Percentiles rank a stretch among this genome's conserved stretches.
Evolutionary conservation across 2,329 filamentous ascomycete species (phyloP).

Genomic region (Rhinocladiella similis): DNA sequence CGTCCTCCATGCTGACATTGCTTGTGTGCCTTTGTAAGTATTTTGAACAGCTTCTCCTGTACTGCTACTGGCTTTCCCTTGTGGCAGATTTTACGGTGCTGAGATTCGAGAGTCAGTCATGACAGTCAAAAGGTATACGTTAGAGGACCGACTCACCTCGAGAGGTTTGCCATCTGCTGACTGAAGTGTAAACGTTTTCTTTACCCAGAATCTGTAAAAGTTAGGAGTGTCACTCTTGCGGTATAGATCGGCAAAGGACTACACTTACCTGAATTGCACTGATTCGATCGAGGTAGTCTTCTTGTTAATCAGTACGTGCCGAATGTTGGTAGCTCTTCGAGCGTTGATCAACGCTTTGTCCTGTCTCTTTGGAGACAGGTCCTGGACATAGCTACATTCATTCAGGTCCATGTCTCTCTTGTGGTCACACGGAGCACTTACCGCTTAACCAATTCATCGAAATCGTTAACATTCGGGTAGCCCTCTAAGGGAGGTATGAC

Average conservation of each 20-base stretch:
- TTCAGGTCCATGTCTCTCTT: too few species aligned
- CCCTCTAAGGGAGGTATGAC: conserved; percentile 44
- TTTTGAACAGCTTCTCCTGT: conserved; percentile 53
- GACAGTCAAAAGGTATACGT: background rate
- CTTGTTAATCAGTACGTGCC: conserved; percentile 47
- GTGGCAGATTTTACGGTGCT: conserved; percentile 46
- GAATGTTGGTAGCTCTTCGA: conserved; percentile 49
- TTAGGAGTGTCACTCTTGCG: conserved; percentile 4
- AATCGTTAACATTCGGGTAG: conserved; percentile 48
- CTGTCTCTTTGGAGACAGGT: conserved; percentile 52
- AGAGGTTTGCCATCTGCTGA: conserved; percentile 38
- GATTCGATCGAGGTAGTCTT: conserved; percentile 53
- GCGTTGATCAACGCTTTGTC: conserved; percentile 54
- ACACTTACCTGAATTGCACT: conserved; percentile 49
- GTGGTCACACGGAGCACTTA: conserved; percentile 25
- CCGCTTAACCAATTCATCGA: conserved; percentile 48
- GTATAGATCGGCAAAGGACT: background rate
- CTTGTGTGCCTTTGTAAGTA: conserved; percentile 51
- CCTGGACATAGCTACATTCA: conserved; percentile 46
- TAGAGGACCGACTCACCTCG: conserved; percentile 35
- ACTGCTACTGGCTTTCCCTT: conserved; percentile 54
- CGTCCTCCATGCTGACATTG: conserved; percentile 54
- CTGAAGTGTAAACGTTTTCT: conserved; percentile 54
- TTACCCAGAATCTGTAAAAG: conserved; percentile 52
- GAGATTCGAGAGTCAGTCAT: conserved; percentile 27